Evolutionary conservation across 1,139 yeast genomes (phyloP).

Genomic region (Yamadazyma kanchanaburiensis): DNA sequence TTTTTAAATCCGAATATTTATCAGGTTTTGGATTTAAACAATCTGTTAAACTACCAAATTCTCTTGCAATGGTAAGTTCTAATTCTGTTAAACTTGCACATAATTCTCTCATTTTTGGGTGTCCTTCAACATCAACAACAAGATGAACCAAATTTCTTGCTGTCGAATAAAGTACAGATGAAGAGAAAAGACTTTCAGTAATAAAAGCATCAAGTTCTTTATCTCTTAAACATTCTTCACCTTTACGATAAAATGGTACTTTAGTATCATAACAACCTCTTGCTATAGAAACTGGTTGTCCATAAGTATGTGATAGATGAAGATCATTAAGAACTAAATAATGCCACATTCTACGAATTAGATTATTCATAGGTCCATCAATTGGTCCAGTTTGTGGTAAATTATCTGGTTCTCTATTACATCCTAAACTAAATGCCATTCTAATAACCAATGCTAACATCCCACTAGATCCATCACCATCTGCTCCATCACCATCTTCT

Average conservation of each 20-base stretch:
- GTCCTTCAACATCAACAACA: conserved; percentile 20
- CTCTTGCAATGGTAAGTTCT: conserved; percentile 15
- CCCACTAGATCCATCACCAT: conserved; percentile 41
- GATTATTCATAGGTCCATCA: conserved; percentile 26
- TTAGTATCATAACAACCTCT: conserved; percentile 24
- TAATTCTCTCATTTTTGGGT: conserved; percentile 20
- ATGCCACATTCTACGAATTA: conserved; percentile 56
- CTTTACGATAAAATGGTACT: conserved; percentile 22
- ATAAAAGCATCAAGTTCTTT: conserved; percentile 19
- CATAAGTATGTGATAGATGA: conserved; percentile 25
- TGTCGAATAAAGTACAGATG: conserved; percentile 4
- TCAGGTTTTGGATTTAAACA: conserved; percentile 18
- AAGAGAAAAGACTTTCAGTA: conserved; percentile 13
- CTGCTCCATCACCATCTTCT: conserved; percentile 50
- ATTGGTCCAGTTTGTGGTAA: conserved; percentile 12
- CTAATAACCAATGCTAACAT: conserved; percentile 36
- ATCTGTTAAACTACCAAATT: conserved; percentile 19
- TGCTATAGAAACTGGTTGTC: conserved; percentile 23
- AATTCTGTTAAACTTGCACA: conserved; percentile 18
- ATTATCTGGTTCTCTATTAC: conserved; percentile 41
- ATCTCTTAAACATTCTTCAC: conserved; percentile 21
- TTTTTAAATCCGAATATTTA: conserved; percentile 15
- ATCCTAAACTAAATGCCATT: conserved; percentile 44
- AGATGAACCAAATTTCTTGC: conserved; percentile 13
- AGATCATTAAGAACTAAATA: conserved; percentile 30